Conservation (phyloP, 345 rosid species). For the Bretschneidera sinensis region DNA sequence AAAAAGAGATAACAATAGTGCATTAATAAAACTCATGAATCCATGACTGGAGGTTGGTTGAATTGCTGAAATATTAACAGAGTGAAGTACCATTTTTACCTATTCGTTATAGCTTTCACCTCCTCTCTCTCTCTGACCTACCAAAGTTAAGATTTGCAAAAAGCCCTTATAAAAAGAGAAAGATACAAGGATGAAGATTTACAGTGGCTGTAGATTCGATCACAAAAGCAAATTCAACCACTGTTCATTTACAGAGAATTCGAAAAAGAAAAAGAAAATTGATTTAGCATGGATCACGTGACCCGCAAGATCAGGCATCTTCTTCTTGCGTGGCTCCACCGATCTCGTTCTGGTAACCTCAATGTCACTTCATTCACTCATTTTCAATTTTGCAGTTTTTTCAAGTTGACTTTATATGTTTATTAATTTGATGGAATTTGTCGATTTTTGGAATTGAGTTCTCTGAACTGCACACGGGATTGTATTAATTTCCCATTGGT, state of each 20-base stretch:
- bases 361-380: background rate
- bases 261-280: background rate
- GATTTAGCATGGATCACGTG: slow-evolving; percentile 24
- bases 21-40: too few relatives aligned
- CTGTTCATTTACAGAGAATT: background rate
- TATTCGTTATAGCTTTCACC: too few relatives aligned
- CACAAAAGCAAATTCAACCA: background rate
- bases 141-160: background rate
- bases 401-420: background rate
- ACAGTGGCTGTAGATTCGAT: background rate
- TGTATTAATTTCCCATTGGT: background rate
- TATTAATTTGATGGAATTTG: slow-evolving; percentile 1
- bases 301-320: slow-evolving; percentile 53
- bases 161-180: background rate
- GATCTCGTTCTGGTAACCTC: slow-evolving; percentile 67
- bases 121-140: background rate
- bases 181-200: background rate
- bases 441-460: slow-evolving; percentile 3
- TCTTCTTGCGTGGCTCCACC: slow-evolving; percentile 61
- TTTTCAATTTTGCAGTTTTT: background rate
- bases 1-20: too few relatives aligned
- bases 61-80: too few relatives aligned
- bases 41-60: too few relatives aligned
- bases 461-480: slow-evolving; percentile 13
- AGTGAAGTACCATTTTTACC: too few relatives aligned